phyloP scores from a whole-genome alignment of 257 asterid species.

The Galeopsis tetrahit region DNA sequence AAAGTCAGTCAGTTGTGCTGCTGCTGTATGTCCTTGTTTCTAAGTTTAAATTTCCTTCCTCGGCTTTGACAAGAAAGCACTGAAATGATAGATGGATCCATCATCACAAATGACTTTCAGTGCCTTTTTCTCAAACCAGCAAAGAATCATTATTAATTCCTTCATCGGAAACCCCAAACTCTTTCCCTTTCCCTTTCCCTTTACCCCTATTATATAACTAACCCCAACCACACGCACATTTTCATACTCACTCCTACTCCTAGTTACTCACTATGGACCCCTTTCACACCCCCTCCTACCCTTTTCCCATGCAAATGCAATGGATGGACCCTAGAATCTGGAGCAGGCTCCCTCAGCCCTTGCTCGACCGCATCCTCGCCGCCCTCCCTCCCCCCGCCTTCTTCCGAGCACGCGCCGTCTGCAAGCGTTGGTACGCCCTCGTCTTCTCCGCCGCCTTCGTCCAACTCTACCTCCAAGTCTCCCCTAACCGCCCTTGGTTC shows the following conservation, averaged over 20 bases:
- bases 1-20: constrained; percentile 42
- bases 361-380: constrained; percentile 74
- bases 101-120: constrained; percentile 60
- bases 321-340: constrained; percentile 87
- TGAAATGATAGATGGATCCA: constrained; percentile 76
- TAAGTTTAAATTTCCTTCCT: constrained; percentile 45
- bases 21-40: constrained; percentile 38
- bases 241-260: neutral
- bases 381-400: constrained; percentile 88
- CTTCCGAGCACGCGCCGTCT: constrained; percentile 77
- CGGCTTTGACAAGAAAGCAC: constrained; percentile 83
- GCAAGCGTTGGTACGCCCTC: constrained; percentile 84
- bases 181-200: neutral
- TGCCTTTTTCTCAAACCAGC: constrained; percentile 36
- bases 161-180: constrained; percentile 13
- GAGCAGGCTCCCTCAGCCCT: constrained; percentile 77
- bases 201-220: neutral
- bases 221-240: neutral
- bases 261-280: constrained; percentile 53
- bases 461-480: constrained; percentile 63
- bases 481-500: constrained; percentile 72
- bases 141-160: constrained; percentile 28
- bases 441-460: constrained; percentile 68
- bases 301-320: constrained; percentile 39
- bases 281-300: constrained; percentile 57